These are phyloP conservation scores for Mucor plumbeus DNA, from an alignment of 371 early-diverging fungal species.

Conservation along the genomic window DNA sequence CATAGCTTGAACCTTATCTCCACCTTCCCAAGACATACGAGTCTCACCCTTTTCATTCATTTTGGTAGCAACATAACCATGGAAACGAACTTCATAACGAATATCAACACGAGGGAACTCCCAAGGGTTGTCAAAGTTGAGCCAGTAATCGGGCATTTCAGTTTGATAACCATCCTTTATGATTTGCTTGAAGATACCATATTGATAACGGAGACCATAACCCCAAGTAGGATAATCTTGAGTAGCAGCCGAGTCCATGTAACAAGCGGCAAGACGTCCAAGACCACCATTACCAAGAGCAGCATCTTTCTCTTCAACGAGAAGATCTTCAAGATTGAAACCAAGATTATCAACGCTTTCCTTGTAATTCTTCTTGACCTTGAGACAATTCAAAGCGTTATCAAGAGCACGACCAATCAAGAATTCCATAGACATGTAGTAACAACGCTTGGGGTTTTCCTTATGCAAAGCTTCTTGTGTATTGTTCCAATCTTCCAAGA, in stretches of 20 bases:
- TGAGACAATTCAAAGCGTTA: conserved; percentile 86
- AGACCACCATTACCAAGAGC: conserved; percentile 95
- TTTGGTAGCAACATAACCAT: conserved; percentile 76
- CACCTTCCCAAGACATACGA: conserved; percentile 82
- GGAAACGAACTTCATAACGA: conserved; percentile 83
- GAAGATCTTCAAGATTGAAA: conserved; percentile 85
- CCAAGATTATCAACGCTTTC: conserved; percentile 74
- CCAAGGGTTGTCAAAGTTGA: conserved; percentile 91
- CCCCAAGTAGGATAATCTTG: conserved; percentile 90
- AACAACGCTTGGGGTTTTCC: conserved; percentile 85
- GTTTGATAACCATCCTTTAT: conserved; percentile 88
- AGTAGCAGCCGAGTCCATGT: conserved; percentile 90
- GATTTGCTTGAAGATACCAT: conserved; percentile 94
- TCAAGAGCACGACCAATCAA: conserved; percentile 93
- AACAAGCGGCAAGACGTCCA: conserved; percentile 90
- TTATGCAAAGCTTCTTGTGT: conserved; percentile 70
- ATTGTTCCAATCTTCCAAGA: conserved; percentile 86
- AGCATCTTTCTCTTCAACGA: conserved; percentile 90
- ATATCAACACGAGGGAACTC: conserved; percentile 90
- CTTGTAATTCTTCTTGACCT: conserved; percentile 72
- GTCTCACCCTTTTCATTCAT: conserved; percentile 64
- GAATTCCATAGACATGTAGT: conserved; percentile 95
- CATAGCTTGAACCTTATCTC: conserved; percentile 83
- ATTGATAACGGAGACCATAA: conserved; percentile 87
- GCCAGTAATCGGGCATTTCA: conserved; percentile 92